These are phyloP conservation scores for Botrytis byssoidea DNA, from an alignment of 2,329 filamentous ascomycete genomes.

Conservation along the genomic window DNA sequence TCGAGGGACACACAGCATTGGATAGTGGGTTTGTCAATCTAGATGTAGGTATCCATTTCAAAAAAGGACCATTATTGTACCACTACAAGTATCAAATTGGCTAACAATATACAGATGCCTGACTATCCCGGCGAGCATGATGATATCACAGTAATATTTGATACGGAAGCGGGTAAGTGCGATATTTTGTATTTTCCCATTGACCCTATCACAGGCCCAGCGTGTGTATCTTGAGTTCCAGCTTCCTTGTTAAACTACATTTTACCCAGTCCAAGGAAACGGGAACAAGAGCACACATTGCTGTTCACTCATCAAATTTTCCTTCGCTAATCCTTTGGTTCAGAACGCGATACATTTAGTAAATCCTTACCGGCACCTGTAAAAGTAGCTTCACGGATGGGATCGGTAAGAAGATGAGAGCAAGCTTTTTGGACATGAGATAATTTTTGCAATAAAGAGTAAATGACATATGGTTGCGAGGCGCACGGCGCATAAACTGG, in stretches of 20 bases:
- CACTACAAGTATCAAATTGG: not conserved
- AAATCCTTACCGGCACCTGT: conserved; percentile 39
- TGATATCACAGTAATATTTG: conserved; percentile 83
- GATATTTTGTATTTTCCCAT: not conserved
- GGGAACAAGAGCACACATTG: no score
- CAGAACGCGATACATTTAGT: conserved; percentile 38
- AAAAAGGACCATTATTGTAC: not conserved
- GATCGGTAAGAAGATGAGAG: conserved; percentile 37
- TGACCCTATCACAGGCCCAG: not conserved
- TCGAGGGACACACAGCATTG: conserved; percentile 50
- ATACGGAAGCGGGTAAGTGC: conserved; percentile 57
- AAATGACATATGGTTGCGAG: conserved; percentile 4
- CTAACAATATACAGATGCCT: conserved; percentile 50
- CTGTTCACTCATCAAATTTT: not conserved
- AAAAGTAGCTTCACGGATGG: conserved; percentile 38
- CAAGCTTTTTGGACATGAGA: conserved; percentile 10
- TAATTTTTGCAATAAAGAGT: not conserved
- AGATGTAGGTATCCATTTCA: conserved; percentile 46
- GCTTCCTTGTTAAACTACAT: not conserved
- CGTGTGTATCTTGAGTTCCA: not conserved
- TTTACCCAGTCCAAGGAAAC: conserved; percentile 18
- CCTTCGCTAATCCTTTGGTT: not conserved
- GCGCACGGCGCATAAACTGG: conserved; percentile 17
- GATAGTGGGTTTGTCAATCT: conserved; percentile 77
- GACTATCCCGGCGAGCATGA: conserved; percentile 92